A percentile compares a stretch with the other conserved stretches of the same genome.
Evolutionary conservation across 164 flowering plant genomes (phyloP).

Genomic region (Nymphaea thermarum): DNA sequence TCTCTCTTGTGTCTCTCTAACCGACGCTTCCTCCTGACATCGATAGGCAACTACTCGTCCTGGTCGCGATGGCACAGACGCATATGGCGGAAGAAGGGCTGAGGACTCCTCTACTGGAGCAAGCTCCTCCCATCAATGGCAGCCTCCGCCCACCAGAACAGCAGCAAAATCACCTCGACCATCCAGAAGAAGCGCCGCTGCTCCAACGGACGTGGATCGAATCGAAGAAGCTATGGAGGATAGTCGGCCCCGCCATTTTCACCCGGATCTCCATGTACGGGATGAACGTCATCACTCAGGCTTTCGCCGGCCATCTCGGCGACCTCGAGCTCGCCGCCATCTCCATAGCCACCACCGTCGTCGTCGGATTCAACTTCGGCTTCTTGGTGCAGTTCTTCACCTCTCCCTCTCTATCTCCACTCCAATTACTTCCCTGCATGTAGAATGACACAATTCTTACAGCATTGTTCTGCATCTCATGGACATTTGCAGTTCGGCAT

Average conservation of each 20-base stretch:
- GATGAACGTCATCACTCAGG: conserved; percentile 44
- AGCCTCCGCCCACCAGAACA: too few species aligned
- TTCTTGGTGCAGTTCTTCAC: conserved; percentile 18
- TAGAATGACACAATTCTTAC: too few species aligned
- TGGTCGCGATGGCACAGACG: too few species aligned
- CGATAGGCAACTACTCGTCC: too few species aligned
- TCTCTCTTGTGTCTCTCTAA: too few species aligned
- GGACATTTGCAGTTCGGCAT: conserved; percentile 34
- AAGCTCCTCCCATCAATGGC: too few species aligned
- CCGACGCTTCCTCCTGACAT: too few species aligned
- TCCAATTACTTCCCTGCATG: not conserved
- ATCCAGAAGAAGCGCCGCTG: too few species aligned
- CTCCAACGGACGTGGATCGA: conserved; percentile 22
- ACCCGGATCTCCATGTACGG: conserved; percentile 30
- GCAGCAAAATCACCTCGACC: too few species aligned
- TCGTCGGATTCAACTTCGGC: conserved; percentile 45
- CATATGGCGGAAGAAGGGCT: too few species aligned
- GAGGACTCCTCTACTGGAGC: too few species aligned
- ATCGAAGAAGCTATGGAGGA: conserved; percentile 44
- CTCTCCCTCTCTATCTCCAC: not conserved
- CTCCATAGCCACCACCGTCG: conserved; percentile 41
- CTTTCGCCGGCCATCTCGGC: conserved; percentile 58
- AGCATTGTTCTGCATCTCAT: too few species aligned
- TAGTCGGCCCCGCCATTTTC: conserved; percentile 51
- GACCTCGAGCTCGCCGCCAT: conserved; percentile 55